A percentile compares a stretch with the other conserved stretches of the same genome.
Evolutionary conservation across 2,329 filamentous ascomycete genomes (phyloP).

Genomic region (Pleoardoris graminearum): DNA sequence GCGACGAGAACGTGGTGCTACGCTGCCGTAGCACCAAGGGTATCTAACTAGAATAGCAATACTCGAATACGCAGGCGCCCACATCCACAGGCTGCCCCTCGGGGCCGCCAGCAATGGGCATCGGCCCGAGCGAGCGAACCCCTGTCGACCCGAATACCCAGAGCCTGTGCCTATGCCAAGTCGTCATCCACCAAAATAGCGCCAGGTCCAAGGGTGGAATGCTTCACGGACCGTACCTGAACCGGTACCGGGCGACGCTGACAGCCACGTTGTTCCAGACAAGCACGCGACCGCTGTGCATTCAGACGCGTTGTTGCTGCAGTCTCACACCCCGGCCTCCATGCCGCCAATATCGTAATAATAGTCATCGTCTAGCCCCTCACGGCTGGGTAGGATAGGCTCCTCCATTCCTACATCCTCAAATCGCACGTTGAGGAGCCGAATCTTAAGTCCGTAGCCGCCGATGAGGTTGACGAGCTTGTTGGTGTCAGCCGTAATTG

Average conservation of each 20-base stretch:
- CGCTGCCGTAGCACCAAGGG: conserved; percentile 21
- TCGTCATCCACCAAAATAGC: conserved; percentile 5
- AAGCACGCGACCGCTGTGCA: neutral
- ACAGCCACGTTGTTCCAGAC: neutral
- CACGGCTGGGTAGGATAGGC: conserved; percentile 76
- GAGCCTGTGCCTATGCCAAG: conserved; percentile 5
- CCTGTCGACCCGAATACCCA: conserved; percentile 7
- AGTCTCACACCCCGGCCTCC: conserved; percentile 33
- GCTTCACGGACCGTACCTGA: neutral
- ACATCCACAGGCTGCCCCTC: conserved; percentile 5
- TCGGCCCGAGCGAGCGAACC: neutral
- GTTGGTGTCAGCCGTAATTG: conserved; percentile 95
- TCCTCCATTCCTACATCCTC: conserved; percentile 74
- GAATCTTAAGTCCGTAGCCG: conserved; percentile 90
- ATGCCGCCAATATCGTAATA: conserved; percentile 70
- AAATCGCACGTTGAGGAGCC: conserved; percentile 86
- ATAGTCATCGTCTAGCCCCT: conserved; percentile 89
- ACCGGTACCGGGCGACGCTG: neutral
- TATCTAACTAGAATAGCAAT: conserved; percentile 30
- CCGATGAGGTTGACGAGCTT: conserved; percentile 83
- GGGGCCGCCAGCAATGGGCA: conserved; percentile 7
- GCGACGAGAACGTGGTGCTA: neutral
- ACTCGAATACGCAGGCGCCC: conserved; percentile 8
- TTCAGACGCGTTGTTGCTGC: conserved; percentile 1
- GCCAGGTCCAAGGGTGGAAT: conserved; percentile 5